Conservation (phyloP, 2,329 filamentous ascomycete genomes). For the Cadophora sp. region DNA sequence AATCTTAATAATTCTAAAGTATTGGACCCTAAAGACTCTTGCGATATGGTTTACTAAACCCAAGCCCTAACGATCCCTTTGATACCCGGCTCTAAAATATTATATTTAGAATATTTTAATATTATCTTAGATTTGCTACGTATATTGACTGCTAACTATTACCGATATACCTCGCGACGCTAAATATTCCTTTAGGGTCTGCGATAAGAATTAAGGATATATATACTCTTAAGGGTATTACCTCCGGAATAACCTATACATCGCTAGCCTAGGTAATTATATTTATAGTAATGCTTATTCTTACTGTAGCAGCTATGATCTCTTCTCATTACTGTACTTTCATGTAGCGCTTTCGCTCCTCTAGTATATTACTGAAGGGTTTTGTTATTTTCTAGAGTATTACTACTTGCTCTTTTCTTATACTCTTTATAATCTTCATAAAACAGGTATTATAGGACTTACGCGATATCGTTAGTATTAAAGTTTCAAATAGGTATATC, state of each 20-base stretch:
- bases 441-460: too few species aligned
- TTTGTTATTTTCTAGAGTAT: slow-evolving; percentile 12
- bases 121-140: slow-evolving; percentile 6
- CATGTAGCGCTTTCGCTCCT: slow-evolving; percentile 9
- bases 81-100: slow-evolving; percentile 1
- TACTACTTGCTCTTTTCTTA: slow-evolving; percentile 5
- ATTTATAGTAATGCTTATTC: slow-evolving; percentile 9
- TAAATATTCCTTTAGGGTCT: slow-evolving; percentile 6
- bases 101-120: slow-evolving; percentile 10
- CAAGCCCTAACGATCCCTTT: background rate
- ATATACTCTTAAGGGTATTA: slow-evolving; percentile 9
- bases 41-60: slow-evolving; percentile 9
- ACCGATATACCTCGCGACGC: background rate
- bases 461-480: background rate
- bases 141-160: slow-evolving; percentile 10
- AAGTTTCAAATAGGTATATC: background rate
- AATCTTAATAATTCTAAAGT: background rate
- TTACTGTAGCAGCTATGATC: slow-evolving; percentile 15
- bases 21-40: slow-evolving; percentile 2
- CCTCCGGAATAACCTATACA: slow-evolving; percentile 12
- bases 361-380: slow-evolving; percentile 4
- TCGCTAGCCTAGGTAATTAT: slow-evolving; percentile 7
- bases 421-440: slow-evolving; percentile 4
- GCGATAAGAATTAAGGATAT: slow-evolving; percentile 8
- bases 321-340: slow-evolving; percentile 16